phyloP scores from a whole-genome alignment of 2,329 filamentous ascomycete genomes.

The Colletotrichum paranaense region DNA sequence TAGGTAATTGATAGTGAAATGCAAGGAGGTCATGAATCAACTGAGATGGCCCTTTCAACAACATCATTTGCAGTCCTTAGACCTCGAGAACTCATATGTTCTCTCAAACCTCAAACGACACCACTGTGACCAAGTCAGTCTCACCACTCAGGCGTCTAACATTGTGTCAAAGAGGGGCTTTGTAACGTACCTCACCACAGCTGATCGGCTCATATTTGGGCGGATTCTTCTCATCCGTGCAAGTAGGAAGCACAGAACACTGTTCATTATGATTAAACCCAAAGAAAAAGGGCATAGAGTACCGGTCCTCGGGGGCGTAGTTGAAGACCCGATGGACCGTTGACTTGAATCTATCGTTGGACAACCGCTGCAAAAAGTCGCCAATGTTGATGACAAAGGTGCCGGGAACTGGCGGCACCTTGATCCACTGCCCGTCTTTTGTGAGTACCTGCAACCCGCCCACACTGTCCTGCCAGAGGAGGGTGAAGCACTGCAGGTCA shows the following conservation, averaged over 20 bases:
- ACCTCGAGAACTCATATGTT: constrained; percentile 22
- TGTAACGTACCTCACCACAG: constrained; percentile 52
- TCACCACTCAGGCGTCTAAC: background rate
- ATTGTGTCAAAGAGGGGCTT: background rate
- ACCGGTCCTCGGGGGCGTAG: constrained; percentile 51
- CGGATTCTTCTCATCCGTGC: constrained; percentile 56
- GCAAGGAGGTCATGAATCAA: no score
- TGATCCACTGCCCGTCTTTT: constrained; percentile 51
- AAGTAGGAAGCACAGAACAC: constrained; percentile 59
- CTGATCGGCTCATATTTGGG: constrained; percentile 63
- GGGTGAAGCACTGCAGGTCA: constrained; percentile 59
- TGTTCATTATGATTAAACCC: constrained; percentile 64
- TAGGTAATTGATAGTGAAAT: background rate
- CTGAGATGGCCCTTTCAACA: background rate
- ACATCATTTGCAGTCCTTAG: background rate
- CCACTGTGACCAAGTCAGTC: background rate
- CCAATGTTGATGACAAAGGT: constrained; percentile 43
- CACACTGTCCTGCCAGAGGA: constrained; percentile 59
- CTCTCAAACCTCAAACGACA: constrained; percentile 27
- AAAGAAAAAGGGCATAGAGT: constrained; percentile 69
- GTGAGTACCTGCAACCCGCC: constrained; percentile 57
- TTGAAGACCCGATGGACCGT: constrained; percentile 64
- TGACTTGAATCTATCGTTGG: constrained; percentile 40
- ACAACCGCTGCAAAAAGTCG: constrained; percentile 40
- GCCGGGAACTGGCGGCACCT: constrained; percentile 38